Base-by-base conservation (phyloP, 176 grass and related monocot genomes). In the Aegilops tauschii region DNA sequence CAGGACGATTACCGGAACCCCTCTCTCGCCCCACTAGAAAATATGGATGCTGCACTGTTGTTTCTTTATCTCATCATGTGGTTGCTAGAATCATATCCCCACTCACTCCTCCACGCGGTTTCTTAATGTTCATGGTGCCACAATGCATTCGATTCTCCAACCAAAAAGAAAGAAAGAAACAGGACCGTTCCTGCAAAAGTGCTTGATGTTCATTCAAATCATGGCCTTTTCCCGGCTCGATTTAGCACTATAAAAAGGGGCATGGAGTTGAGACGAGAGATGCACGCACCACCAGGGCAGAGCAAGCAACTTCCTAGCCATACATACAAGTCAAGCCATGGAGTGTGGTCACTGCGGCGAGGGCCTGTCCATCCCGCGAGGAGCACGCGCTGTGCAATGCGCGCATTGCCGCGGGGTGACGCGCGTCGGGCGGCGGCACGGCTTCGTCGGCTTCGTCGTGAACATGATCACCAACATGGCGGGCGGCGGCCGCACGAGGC, bases 351-450 rank as follows among this genome's bases (percentile, higher is more conserved):
- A 78, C 32, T 86, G 88, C 84, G 31, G 87, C 49, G 62, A 69
- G 23, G 37, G 25, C 10, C 73, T 92, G 10, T 10, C 32, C 0
- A 79, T 90, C 78, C 82, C 68, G 14, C 77, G 79, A 30, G 84
- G 63, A 14, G 28, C 59, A 83, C 65, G 73, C 72, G 78, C 78
- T 54, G 50, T 95, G 81, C 81, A 87, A 23, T 98, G 95, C 82
- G 12, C 88, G 45, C 65, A 85, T 3, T 93, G 95, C 89, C 61
- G 32, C 71, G 25, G 76, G 34, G 73, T 90, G 83, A 93, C 85
- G 47, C 81, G 88, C 63, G 64, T 93, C 77, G 50, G 50, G 0
- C 71, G 73, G 16, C 73, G 83, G n/a, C 71, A 12, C 76, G 40
- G 71, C 71, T 12, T 11, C 6, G 12, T 74, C n/a, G 71, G 12